Percentiles rank a stretch among this genome's conserved stretches.
Conservation (phyloP, 2,329 filamentous ascomycete species). For the Exserohilum rostratum region DNA sequence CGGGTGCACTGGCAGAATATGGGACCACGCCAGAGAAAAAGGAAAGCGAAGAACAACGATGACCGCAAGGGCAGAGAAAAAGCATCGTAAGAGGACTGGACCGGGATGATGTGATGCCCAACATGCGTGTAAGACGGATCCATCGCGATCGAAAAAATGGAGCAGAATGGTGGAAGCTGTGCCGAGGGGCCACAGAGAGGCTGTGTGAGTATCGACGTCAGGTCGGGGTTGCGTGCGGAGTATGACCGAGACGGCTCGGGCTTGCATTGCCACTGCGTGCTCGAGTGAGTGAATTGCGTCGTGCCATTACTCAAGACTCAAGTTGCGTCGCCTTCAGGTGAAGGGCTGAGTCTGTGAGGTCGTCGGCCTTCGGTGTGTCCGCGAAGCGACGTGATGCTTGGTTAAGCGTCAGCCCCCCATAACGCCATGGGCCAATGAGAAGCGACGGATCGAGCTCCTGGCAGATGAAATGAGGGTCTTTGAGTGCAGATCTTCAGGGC, state of each 20-base stretch:
- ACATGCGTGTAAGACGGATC: background rate
- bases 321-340: too few species aligned
- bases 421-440: too few species aligned
- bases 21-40: background rate
- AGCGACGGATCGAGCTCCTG: background rate
- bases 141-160: background rate
- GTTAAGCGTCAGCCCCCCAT: background rate
- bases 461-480: background rate
- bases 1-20: background rate
- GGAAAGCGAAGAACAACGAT: background rate
- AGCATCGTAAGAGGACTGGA: background rate
- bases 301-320: too few species aligned
- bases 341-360: too few species aligned
- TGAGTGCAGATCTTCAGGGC: constrained; percentile 9
- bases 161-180: background rate
- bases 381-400: background rate
- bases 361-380: too few species aligned
- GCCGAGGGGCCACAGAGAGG: background rate
- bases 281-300: too few species aligned
- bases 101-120: background rate
- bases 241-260: background rate
- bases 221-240: background rate
- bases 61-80: background rate
- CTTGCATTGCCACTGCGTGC: too few species aligned
- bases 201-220: background rate